A percentile compares a stretch with the other conserved stretches of the same genome.
phyloP scores from a whole-genome alignment of 805 yeast species.

The Candida arabinofermentans region DNA sequence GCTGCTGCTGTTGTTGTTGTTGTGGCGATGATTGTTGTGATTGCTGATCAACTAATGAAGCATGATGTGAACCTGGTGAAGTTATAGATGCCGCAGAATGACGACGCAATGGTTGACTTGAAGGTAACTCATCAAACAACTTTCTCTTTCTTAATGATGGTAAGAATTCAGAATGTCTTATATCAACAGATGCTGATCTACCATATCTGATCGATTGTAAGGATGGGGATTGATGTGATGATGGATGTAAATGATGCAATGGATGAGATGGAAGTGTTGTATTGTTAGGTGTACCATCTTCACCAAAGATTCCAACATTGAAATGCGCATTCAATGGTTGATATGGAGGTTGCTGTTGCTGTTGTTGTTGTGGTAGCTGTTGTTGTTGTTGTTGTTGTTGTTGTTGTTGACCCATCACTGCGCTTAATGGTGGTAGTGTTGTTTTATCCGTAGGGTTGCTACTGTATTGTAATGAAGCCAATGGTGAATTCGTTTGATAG shows the following conservation, averaged over 20 bases:
- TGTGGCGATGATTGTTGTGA: slow-evolving; percentile 4
- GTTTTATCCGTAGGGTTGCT: slow-evolving; percentile 1
- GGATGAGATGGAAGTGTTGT: slow-evolving; percentile 8
- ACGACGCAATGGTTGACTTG: slow-evolving; percentile 24
- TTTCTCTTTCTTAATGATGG: slow-evolving; percentile 26
- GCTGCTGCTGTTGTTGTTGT: slow-evolving; percentile 2
- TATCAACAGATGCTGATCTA: slow-evolving; percentile 24
- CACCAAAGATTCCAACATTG: slow-evolving; percentile 18
- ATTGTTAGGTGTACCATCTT: slow-evolving; percentile 1
- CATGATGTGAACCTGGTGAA: slow-evolving; percentile 3
- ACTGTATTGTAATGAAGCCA: background rate
- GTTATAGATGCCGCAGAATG: slow-evolving; percentile 32
- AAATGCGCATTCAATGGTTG: slow-evolving; percentile 12
- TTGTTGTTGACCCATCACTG: background rate
- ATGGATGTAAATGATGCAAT: slow-evolving; percentile 1
- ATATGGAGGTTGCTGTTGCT: slow-evolving; percentile 8
- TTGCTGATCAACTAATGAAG: slow-evolving; percentile 1
- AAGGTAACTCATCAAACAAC: slow-evolving; percentile 20
- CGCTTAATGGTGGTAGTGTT: slow-evolving; percentile 5
- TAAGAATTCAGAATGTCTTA: slow-evolving; percentile 14
- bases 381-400: slow-evolving; percentile 5
- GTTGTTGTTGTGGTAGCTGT: slow-evolving; percentile 2
- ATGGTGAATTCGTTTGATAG: background rate
- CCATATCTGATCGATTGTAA: slow-evolving; percentile 14
- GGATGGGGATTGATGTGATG: slow-evolving; percentile 9